Percentiles rank a stretch among this genome's conserved stretches.
Evolutionary conservation across 805 yeast species (phyloP).

Genomic region (Candida morakotiae): DNA sequence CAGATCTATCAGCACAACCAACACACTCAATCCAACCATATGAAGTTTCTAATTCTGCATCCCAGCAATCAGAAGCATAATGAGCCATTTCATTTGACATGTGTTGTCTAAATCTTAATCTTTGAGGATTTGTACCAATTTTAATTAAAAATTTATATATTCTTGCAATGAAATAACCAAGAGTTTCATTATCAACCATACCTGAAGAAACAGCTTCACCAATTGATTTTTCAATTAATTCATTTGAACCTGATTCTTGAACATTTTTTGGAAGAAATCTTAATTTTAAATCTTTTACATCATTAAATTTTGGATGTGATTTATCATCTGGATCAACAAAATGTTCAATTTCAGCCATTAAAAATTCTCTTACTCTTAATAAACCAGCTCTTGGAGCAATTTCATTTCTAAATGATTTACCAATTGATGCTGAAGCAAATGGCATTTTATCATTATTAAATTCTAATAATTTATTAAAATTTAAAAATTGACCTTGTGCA

Average conservation of each 20-base stretch:
- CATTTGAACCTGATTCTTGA: conserved; percentile 82
- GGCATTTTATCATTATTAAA: conserved; percentile 97
- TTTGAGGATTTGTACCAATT: conserved; percentile 83
- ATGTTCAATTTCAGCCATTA: conserved; percentile 99
- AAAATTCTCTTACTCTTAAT: conserved; percentile 95
- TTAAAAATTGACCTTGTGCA: conserved; percentile 98
- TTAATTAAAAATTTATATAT: conserved; percentile 78
- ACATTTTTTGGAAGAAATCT: conserved; percentile 80
- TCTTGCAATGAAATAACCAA: conserved; percentile 95
- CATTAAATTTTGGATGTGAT: conserved; percentile 73
- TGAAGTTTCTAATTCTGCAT: conserved; percentile 91
- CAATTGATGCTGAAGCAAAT: conserved; percentile 98
- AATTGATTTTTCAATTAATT: conserved; percentile 57
- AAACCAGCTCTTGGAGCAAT: conserved; percentile 98
- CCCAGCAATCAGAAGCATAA: conserved; percentile 99
- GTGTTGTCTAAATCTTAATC: conserved; percentile 96
- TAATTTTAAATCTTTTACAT: conserved; percentile 69
- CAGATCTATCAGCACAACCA: conserved; percentile 99
- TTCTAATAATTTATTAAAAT: conserved; percentile 89
- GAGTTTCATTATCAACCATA: conserved; percentile 93
- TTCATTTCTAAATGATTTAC: conserved; percentile 98
- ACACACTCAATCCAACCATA: conserved; percentile 99
- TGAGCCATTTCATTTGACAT: conserved; percentile 99
- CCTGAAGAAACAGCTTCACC: conserved; percentile 89
- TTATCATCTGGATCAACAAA: conserved; percentile 92